Evolutionary conservation across 2,329 filamentous ascomycete species (phyloP), one percentile per base, ranked within the genome.

Genomic region (Claviceps maximensis): DNA sequence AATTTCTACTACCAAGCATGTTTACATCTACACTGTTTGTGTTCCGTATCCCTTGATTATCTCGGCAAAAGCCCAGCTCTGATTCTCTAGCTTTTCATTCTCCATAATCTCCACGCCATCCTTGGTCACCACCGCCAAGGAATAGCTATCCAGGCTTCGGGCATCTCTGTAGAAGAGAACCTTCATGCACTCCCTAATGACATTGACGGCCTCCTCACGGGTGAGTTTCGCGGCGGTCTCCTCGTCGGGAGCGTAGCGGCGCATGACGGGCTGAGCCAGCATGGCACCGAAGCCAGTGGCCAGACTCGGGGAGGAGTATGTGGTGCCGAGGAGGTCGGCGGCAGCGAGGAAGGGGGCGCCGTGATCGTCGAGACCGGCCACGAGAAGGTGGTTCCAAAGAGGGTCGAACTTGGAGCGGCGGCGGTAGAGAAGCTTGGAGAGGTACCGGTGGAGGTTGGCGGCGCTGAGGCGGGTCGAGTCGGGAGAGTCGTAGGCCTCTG

Each of bases 61-160:
- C 67, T 97, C 91, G 25, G 93, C 93, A 74, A 98, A 98, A 50
- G 87, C 89, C 93, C 91, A 97, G 79, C 89, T 96, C 79, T 97
- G 91, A 63, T 84, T 79, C 77, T 97, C 90, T 59, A 98, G 77
- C 77, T 89, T 83, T 76, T 95, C 87, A 62, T 86, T 74, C 71
- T 94, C 82, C 69, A 84, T 84, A 60, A 96, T 68, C 53, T 94
- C 86, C 55, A 97, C 83, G n/a, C 87, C 89, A 49, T 89, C 87
- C 72, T 89, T 86, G 53, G 87, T 93, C 53, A 98, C 78, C 52
- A 97, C 78, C 21, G 91, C 91, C 67, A 97, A 84, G 59, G 87
- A 93, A 75, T 96, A 98, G 61, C 80, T 78, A 71, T 96, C 89
- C 72, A 93, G 73, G 73, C 87, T 94, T 69, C 93, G 83, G 46